phyloP scores from a whole-genome alignment of 768 basidiomycete genomes.

The Rhodosporidiobolus sp. region DNA sequence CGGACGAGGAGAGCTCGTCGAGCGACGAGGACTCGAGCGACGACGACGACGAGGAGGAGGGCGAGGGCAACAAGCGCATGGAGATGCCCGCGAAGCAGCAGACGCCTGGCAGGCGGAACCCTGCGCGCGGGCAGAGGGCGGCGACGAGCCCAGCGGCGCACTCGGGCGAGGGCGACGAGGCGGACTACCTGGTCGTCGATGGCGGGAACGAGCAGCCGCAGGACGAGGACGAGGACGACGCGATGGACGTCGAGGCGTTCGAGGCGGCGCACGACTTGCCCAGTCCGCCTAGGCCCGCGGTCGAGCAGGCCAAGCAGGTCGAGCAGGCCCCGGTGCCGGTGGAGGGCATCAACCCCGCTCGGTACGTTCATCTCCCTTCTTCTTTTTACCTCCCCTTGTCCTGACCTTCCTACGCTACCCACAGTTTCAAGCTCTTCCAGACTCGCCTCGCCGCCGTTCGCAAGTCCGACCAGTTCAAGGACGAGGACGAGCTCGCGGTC shows the following conservation, averaged over 20 bases:
- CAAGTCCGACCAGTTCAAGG: constrained; percentile 17
- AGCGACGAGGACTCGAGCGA: constrained; percentile 4
- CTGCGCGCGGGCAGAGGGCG: not conserved
- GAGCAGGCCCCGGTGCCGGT: constrained; percentile 11
- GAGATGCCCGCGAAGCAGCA: constrained; percentile 16
- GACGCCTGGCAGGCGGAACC: not conserved
- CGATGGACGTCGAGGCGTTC: constrained; percentile 3
- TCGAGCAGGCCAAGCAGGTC: constrained; percentile 18
- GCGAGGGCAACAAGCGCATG: constrained; percentile 20
- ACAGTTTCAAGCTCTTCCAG: constrained; percentile 35
- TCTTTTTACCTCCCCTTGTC: too few species aligned
- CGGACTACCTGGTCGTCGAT: constrained; percentile 19
- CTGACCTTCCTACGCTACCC: not conserved
- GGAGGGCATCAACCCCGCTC: constrained; percentile 15
- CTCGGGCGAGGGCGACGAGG: constrained; percentile 10
- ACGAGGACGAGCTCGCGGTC: constrained; percentile 24
- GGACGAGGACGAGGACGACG: constrained; percentile 8
- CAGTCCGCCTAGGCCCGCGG: not conserved
- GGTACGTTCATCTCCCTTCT: not conserved
- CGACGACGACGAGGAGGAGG: constrained; percentile 6
- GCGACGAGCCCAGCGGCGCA: not conserved
- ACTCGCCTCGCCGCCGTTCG: constrained; percentile 16
- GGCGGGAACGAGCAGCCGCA: not conserved
- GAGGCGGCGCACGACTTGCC: constrained; percentile 2
- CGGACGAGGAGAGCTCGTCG: constrained; percentile 22